Percentiles rank a stretch among this genome's conserved stretches.
Evolutionary conservation across 768 basidiomycete genomes (phyloP).

Genomic region (Leccinum incarnatum): DNA sequence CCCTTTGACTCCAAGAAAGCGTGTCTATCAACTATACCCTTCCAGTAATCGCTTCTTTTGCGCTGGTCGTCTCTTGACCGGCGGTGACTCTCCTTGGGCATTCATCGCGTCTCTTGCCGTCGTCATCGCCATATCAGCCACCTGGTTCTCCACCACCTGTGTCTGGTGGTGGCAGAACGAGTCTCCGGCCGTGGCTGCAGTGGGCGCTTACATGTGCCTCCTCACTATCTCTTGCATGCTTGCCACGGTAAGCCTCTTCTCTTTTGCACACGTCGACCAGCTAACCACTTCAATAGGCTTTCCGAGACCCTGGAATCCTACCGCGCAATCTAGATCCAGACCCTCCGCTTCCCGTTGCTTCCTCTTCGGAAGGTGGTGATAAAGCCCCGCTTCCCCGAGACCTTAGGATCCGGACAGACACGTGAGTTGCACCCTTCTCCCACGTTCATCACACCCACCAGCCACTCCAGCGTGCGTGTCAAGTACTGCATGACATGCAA

Average conservation of each 20-base stretch:
- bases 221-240: conserved; percentile 76
- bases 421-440: conserved; percentile 46
- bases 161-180: conserved; percentile 52
- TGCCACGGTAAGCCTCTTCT: conserved; percentile 54
- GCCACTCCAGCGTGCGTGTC: conserved; percentile 64
- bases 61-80: conserved; percentile 69
- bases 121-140: conserved; percentile 63
- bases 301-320: conserved; percentile 83
- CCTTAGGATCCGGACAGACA: conserved; percentile 71
- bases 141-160: conserved; percentile 80
- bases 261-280: neutral
- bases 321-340: conserved; percentile 85
- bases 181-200: conserved; percentile 64
- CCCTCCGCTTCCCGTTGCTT: conserved; percentile 68
- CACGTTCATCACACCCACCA: neutral
- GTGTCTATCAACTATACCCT: conserved; percentile 62
- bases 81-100: conserved; percentile 84
- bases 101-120: conserved; percentile 65
- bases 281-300: conserved; percentile 47
- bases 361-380: conserved; percentile 59
- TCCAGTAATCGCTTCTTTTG: conserved; percentile 78
- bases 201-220: conserved; percentile 62
- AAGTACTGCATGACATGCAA: conserved; percentile 95
- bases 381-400: conserved; percentile 76
- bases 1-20: conserved; percentile 36